Evolutionary conservation across 108 stramenopile genomes (phyloP), one percentile per base, ranked within the genome.

Genomic region (Mayamaea pseudoterrestris): DNA sequence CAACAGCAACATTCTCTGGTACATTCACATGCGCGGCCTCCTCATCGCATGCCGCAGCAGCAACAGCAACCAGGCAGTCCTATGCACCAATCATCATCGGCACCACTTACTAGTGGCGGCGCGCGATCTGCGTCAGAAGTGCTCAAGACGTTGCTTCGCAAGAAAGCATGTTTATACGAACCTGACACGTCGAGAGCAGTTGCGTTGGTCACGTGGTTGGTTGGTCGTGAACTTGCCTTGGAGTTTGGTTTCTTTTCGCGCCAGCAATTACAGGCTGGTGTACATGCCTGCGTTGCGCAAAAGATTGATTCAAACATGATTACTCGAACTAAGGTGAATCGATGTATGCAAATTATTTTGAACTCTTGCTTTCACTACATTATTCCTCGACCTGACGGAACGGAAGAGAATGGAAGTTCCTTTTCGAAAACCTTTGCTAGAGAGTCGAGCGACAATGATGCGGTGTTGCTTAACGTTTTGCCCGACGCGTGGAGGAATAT

Each of bases 351-450:
- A 52, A 83, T 90, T 27, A 90, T 90, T 30, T 66, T 90, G 47
- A 90, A 90, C 65, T 76, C 74, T 18, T 90, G 89, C 59, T 90
- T 90, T 53, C 89, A 90, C 53, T 90, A 90, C 64, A 85, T 90
- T 21, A 90, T 90, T 23, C 89, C 83, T 1, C 53, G 76, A 27
- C 67, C 80, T 20, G 89, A 85, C 66, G 89, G 89, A 1, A 69
- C 69, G 3, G 81, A 85, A 52, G 89, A 85, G 49, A 80, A 71
- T n/a, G 81, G 83, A 13, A 73, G 69, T 26, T 45, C 61, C 0
- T 83, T 85, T 50, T 74, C 80, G 7, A 24, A 41, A 14, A 23
- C 30, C 7, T 90, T 90, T 51, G 41, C 53, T 12, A 13, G 47
- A 16, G 60, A 73, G 26, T 68, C 60, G 24, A 66, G 63, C 53